Conservation (phyloP, 805 yeast genomes). For the Myxozyma melibiosi region DNA sequence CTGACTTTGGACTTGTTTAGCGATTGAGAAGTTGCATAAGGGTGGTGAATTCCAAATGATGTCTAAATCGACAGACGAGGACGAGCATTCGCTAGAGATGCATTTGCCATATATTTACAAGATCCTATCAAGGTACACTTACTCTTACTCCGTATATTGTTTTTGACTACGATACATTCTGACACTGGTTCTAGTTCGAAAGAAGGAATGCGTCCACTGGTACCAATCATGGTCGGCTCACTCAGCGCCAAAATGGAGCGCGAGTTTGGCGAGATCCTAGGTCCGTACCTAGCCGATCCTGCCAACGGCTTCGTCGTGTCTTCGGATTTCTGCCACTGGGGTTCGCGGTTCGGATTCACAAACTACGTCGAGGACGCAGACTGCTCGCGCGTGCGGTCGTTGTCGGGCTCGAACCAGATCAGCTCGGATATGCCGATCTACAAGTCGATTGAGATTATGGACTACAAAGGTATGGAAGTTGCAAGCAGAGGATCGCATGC, state of each 20-base stretch:
- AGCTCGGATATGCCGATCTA: conserved; percentile 54
- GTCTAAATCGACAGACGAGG: conserved; percentile 65
- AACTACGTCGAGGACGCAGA: conserved; percentile 39
- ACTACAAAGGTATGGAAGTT: conserved; percentile 67
- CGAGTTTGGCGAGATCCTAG: conserved; percentile 52
- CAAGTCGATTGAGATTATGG: conserved; percentile 73
- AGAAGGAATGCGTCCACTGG: conserved; percentile 44
- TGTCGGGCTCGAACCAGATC: not conserved
- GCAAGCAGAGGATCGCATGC: conserved; percentile 57
- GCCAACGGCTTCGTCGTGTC: conserved; percentile 74
- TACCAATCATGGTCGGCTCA: conserved; percentile 82
- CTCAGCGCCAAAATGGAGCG: conserved; percentile 51
- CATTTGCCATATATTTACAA: conserved; percentile 76
- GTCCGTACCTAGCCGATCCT: conserved; percentile 56
- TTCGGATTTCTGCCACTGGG: conserved; percentile 96
- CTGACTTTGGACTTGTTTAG: conserved; percentile 3
- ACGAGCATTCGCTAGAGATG: conserved; percentile 94
- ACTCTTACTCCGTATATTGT: not conserved
- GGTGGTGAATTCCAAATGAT: conserved; percentile 55
- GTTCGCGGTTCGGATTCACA: conserved; percentile 50
- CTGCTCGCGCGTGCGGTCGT: conserved; percentile 12
- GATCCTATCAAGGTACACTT: conserved; percentile 43
- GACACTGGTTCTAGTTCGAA: conserved; percentile 6
- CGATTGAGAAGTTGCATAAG: conserved; percentile 37
- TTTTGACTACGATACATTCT: not conserved